Conservation (phyloP, 345 rosid species). For the Hibiscus syriacus region DNA sequence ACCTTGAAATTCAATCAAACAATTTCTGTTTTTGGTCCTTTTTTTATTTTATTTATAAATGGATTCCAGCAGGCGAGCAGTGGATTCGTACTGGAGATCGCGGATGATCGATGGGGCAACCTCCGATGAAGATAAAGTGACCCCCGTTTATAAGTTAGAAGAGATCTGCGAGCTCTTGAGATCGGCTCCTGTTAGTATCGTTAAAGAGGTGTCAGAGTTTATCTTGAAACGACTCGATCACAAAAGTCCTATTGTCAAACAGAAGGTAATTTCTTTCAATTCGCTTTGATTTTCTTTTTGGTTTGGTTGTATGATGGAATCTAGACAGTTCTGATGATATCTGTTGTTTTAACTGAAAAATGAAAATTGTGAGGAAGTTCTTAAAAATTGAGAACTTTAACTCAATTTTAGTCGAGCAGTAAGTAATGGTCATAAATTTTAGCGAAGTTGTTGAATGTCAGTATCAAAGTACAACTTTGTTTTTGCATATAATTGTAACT, state of each 20-base stretch:
- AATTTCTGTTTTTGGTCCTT: not conserved
- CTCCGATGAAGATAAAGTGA: conserved; percentile 79
- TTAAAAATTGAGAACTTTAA: not conserved
- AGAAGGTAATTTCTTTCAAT: conserved; percentile 49
- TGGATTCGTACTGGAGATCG: conserved; percentile 98
- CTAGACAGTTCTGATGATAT: not conserved
- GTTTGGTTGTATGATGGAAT: not conserved
- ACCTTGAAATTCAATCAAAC: not conserved
- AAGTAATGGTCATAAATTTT: not conserved
- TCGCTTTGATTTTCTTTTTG: not conserved
- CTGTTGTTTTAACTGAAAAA: conserved; percentile 2
- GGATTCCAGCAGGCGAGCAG: conserved; percentile 99
- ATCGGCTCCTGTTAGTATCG: conserved; percentile 74
- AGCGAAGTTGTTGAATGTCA: no score
- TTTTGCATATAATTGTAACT: no score
- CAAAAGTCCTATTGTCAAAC: conserved; percentile 87
- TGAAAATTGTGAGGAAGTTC: not conserved
- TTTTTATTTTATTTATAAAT: conserved; percentile 19
- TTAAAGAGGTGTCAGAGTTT: conserved; percentile 81
- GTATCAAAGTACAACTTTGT: no score
- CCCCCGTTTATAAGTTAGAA: conserved; percentile 96
- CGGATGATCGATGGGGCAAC: conserved; percentile 87
- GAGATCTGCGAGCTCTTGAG: conserved; percentile 89
- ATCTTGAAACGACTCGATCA: conserved; percentile 84
- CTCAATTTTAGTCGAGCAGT: not conserved